Evolutionary conservation across 2,329 filamentous ascomycete species (phyloP), one percentile per base, ranked within the genome.

Genomic region (Colletotrichum sp.): DNA sequence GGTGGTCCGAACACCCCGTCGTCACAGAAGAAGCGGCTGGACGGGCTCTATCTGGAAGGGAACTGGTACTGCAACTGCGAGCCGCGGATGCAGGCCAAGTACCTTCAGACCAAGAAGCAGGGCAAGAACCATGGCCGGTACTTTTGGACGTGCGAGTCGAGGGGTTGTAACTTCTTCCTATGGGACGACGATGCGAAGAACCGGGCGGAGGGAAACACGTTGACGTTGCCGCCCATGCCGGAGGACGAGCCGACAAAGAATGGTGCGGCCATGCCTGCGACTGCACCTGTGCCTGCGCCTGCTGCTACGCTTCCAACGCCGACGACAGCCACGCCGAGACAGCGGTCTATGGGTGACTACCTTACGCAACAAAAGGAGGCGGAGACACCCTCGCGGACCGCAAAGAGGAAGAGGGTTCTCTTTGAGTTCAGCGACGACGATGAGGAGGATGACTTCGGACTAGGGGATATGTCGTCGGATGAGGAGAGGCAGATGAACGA

Each of bases 41-140:
- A 84, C 68, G 84, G 85, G 28, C 74, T 81, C 52, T 86, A 80
- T 69, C 72, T 80, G 28, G 80, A 84, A 67, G 83, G 81, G 8
- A 71, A 81, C 57, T 86, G 85, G 84, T 85, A 80, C 81, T 86
- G 87, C 79, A 86, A 89, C 76, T 89, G 87, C 73, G 81, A 82
- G 28, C 87, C 87, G 28, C 87, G 85, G 16, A 80, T 80, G 30
- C 81, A 79, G 30, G 86, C 87, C 8, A 78, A 79, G 12, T 80
- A 82, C 44, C 80, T 82, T n/a, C 81, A 83, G 67, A 85, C 86
- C 34, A 84, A 82, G 67, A 88, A 86, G 72, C 78, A 84, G 5
- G 80, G 81, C 2, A 78, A 76, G 28, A 89, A 88, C 79, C 81
- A 84, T 60, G 87, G 87, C 28, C 84, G 81, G 66, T 82, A 81